phyloP scores from a whole-genome alignment of 441 rosid species.

The Capsella rubella region DNA sequence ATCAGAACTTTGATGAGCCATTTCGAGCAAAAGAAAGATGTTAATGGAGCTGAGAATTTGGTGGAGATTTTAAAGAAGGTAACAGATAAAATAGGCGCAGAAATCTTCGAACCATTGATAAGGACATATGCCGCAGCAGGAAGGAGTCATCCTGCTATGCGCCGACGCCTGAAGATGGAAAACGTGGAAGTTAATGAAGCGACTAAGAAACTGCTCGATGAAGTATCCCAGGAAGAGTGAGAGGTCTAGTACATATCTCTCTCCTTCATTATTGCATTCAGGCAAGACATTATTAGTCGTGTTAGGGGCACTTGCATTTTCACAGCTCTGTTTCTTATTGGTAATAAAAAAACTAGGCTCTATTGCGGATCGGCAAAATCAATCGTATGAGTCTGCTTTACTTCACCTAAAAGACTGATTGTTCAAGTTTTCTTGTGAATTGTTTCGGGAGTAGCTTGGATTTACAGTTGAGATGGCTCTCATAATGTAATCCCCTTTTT shows the following conservation, averaged over 20 bases:
- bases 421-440: constrained; percentile 29
- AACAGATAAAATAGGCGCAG: constrained; percentile 57
- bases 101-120: constrained; percentile 76
- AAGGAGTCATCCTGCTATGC: constrained; percentile 66
- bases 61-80: constrained; percentile 77
- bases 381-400: constrained; percentile 20
- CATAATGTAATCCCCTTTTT: constrained; percentile 5
- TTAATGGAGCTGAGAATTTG: constrained; percentile 81
- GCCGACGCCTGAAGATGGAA: constrained; percentile 78
- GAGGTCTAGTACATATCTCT: constrained; percentile 45
- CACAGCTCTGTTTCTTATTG: constrained; percentile 29
- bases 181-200: constrained; percentile 65
- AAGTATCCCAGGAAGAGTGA: constrained; percentile 59
- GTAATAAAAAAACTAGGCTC: constrained; percentile 32
- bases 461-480: constrained; percentile 15
- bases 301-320: constrained; percentile 17
- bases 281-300: constrained; percentile 20
- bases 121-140: constrained; percentile 92
- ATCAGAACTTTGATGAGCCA: constrained; percentile 61
- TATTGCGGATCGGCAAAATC: constrained; percentile 8
- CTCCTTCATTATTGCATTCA: constrained; percentile 28
- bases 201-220: constrained; percentile 69
- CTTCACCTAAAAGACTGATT: constrained; percentile 8
- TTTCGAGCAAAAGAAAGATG: constrained; percentile 77
- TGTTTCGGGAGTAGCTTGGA: constrained; percentile 22